Evolutionary conservation across 73 alveolate species (phyloP).

Genomic region (Stentor coeruleus): DNA sequence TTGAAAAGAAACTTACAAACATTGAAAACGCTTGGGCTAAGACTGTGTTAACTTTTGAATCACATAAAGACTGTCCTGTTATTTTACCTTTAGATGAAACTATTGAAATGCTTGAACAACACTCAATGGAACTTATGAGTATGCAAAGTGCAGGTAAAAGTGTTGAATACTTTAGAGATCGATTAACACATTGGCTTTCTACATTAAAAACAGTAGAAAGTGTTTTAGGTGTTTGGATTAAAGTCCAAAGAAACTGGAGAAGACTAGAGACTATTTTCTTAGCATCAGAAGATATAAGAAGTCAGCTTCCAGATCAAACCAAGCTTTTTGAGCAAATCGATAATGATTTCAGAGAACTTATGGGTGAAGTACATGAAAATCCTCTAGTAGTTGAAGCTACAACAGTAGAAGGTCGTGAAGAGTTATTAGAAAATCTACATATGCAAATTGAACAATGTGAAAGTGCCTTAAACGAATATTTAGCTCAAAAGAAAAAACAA

Average conservation of each 20-base stretch:
- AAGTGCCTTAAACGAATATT: slow-evolving; percentile 95
- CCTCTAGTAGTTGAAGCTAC: slow-evolving; percentile 46
- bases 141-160: slow-evolving; percentile 83
- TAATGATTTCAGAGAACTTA: slow-evolving; percentile 95
- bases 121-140: slow-evolving; percentile 93
- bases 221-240: slow-evolving; percentile 98
- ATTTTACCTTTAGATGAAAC: slow-evolving; percentile 76
- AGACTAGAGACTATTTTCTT: slow-evolving; percentile 97
- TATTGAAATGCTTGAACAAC: slow-evolving; percentile 86
- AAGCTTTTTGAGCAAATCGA: slow-evolving; percentile 98
- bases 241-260: slow-evolving; percentile 99
- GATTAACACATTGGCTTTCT: slow-evolving; percentile 90
- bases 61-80: slow-evolving; percentile 65
- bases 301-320: slow-evolving; percentile 98
- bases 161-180: slow-evolving; percentile 86
- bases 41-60: slow-evolving; percentile 63
- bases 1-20: slow-evolving; percentile 83
- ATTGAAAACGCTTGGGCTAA: slow-evolving; percentile 86
- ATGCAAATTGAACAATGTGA: slow-evolving; percentile 97
- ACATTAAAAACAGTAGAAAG: slow-evolving; percentile 95
- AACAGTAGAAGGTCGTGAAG: slow-evolving; percentile 88
- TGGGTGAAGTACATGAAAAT: slow-evolving; percentile 83
- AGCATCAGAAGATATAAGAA: slow-evolving; percentile 98
- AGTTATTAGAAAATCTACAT: slow-evolving; percentile 64
- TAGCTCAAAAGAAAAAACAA: slow-evolving; percentile 93